Conservation (phyloP, 2,329 filamentous ascomycete species). For the Aspergillus brunneoviolaceus region DNA sequence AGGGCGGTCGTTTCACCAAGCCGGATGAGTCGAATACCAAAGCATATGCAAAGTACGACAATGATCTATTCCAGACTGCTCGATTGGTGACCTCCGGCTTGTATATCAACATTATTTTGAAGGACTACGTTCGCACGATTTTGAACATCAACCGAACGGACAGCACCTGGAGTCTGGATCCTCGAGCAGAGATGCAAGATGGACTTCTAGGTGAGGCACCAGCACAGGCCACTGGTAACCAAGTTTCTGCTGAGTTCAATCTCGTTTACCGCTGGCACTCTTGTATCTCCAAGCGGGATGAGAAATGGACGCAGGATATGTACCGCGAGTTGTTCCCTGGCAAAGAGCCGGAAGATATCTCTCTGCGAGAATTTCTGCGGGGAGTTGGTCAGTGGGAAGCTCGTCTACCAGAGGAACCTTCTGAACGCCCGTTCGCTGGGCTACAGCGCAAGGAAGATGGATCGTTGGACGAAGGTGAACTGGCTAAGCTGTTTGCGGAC, state of each 20-base stretch:
- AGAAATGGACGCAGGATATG: constrained; percentile 60
- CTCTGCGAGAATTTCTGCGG: constrained; percentile 40
- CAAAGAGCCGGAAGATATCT: constrained; percentile 37
- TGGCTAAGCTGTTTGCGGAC: constrained; percentile 56
- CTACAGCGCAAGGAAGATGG: constrained; percentile 52
- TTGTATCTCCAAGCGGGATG: constrained; percentile 59
- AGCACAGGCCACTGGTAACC: constrained; percentile 61
- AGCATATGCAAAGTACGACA: constrained; percentile 40
- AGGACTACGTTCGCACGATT: constrained; percentile 63
- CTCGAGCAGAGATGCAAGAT: constrained; percentile 58
- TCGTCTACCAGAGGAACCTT: constrained; percentile 45
- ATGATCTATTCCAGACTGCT: constrained; percentile 54
- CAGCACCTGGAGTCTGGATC: constrained; percentile 63
- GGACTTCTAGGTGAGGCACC: constrained; percentile 47
- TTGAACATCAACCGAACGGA: constrained; percentile 60
- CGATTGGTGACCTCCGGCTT: constrained; percentile 55
- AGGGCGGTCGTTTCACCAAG: constrained; percentile 65
- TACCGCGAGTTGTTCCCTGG: constrained; percentile 51
- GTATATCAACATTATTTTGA: constrained; percentile 56
- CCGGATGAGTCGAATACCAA: constrained; percentile 39
- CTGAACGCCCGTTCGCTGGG: constrained; percentile 50
- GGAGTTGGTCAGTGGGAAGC: constrained; percentile 45
- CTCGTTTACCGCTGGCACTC: constrained; percentile 67
- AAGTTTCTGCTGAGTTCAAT: constrained; percentile 68
- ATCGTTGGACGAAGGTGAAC: constrained; percentile 57